Evolutionary conservation across 208 protist species (phyloP), one percentile per base, ranked within the genome.

Genomic region (Crithidia bombi): DNA sequence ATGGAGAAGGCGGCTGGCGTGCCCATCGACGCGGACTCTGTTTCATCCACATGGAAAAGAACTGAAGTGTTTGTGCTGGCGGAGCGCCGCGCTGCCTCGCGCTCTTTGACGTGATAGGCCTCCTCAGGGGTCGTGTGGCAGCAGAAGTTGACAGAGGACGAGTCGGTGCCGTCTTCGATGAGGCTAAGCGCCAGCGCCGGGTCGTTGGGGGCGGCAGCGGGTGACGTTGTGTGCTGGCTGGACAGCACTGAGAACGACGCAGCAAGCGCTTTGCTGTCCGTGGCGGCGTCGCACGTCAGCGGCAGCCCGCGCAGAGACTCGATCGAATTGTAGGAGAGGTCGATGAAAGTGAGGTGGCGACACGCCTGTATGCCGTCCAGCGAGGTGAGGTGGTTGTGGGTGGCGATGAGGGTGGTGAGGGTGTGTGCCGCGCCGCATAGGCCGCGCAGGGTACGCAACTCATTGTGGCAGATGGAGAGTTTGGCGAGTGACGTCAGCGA

Each of bases 321-420:
- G 7, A 83, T 71, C 12, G 35, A 9, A 55, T 83, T 79, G 69
- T 83, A 28, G 3, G 73, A 73, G 17, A 83, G 50, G 38, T 83
- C 78, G 10, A 83, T 55, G 57, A 80, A 80, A 7, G 41, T 23
- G 7, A 83, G 66, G 4, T 47, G 63, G 9, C 35, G 38, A 36
- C 78, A 83, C 35, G 33, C 51, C 49, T 83, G 64, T 44, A 83
- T 36, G 4, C 78, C 78, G 6, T 67, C 49, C 17, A 76, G 50
- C 0, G 69, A 74, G 5, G 65, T 66, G 21, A 83, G 58, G 30
- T 55, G 35, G 65, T 79, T 80, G 66, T 80, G 73, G 23, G 72
- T 70, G 19, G 69, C 73, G 19, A 83, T 35, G 43, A 83, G 78
- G 1, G 67, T 59, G 10, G 73, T 76, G 46, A 83, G 67, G 1